Evolutionary conservation across 2,329 filamentous ascomycete genomes (phyloP), one percentile per base, ranked within the genome.

Genomic region (Trichoderma cornu-damae): DNA sequence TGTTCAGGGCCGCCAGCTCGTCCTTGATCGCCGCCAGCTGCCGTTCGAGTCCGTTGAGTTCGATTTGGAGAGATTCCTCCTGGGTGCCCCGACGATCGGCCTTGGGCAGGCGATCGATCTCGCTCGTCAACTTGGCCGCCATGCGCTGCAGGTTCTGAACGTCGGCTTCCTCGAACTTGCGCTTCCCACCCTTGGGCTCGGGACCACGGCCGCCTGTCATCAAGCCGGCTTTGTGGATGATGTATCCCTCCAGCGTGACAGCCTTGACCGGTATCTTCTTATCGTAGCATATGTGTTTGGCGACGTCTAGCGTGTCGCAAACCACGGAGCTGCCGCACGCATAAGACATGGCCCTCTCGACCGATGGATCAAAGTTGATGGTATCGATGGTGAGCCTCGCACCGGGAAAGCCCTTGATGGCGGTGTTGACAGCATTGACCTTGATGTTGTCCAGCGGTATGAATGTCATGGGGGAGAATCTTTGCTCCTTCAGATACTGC

Each of bases 371-470:
- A 67, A 94, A 99, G 67, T 96, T 91, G 65, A 99, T 93, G 0
- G 91, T 95, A 70, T 99, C 94, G 62, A 99, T 96, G 0, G 93
- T 95, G 58, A 96, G 81, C 6, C 93, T 85, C 72, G 89, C 90
- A 37, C 89, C 88, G 56, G 89, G 82, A 70, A 96, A 87, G 26
- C 91, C 90, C 73, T 96, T 96, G 63, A 99, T 79, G 59, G 90
- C 92, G 4, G 90, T 89, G 69, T 96, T 96, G 59, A 94, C 84
- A 9, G 90, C 86, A 70, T 90, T 92, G 68, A 96, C 92, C 68
- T 97, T 95, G 70, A 99, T 96, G 52, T 96, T 96, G 76, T 99
- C 94, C 16, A 99, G 80, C 1, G 94, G 94, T 61, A 97, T 92
- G 71, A 99, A 97, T 1, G 90, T 96, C 73, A 94, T 90, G 58